phyloP scores from a whole-genome alignment of 2,329 filamentous ascomycete species.

The Neopestalotiopsis rosae region DNA sequence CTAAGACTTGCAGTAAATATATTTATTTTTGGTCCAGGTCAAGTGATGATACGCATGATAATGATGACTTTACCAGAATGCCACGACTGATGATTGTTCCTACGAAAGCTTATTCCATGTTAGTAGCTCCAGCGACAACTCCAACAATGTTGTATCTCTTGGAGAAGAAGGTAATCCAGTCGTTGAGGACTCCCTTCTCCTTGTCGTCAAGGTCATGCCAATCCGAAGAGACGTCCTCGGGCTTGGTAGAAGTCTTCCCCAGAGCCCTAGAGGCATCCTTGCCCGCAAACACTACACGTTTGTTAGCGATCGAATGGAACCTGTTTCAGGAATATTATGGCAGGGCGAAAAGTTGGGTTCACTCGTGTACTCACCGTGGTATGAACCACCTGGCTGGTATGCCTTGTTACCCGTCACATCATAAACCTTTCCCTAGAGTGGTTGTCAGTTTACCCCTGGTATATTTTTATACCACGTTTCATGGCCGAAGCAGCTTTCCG shows the following conservation, averaged over 20 bases:
- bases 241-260: conserved; percentile 83
- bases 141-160: conserved; percentile 95
- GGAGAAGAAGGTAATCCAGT: conserved; percentile 96
- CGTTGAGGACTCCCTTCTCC: conserved; percentile 79
- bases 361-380: conserved; percentile 69
- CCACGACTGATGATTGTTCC: neutral
- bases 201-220: conserved; percentile 28
- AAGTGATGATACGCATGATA: no score
- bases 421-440: conserved; percentile 80
- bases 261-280: conserved; percentile 95
- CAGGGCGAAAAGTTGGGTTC: neutral
- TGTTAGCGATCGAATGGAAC: conserved; percentile 22
- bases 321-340: neutral
- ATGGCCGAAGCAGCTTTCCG: neutral
- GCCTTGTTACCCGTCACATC: conserved; percentile 90
- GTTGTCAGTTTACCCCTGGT: neutral
- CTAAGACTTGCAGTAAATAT: no score
- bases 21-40: no score
- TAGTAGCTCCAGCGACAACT: conserved; percentile 64
- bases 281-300: conserved; percentile 80
- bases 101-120: conserved; percentile 47
- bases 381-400: conserved; percentile 82
- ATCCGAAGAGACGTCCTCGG: conserved; percentile 51
- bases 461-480: neutral
- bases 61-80: no score